Evolutionary conservation across 169 alveolate species (phyloP).

Genomic region (Cryptosporidium xiaoi): DNA sequence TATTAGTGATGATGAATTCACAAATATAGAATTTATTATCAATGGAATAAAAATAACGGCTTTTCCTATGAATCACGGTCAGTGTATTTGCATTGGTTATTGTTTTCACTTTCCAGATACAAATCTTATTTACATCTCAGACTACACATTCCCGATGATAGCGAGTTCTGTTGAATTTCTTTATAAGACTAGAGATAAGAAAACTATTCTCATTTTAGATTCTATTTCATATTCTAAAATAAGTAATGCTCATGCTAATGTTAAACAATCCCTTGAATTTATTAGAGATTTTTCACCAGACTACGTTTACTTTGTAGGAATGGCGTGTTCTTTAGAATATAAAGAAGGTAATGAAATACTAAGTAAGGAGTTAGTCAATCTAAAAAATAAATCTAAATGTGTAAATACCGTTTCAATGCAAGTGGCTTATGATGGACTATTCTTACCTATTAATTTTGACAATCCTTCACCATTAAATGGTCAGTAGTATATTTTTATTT

Average conservation of each 20-base stretch:
- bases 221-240: slow-evolving; percentile 36
- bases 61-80: slow-evolving; percentile 71
- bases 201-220: slow-evolving; percentile 47
- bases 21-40: slow-evolving; percentile 15
- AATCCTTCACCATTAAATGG: not conserved
- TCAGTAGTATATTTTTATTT: not conserved
- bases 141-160: slow-evolving; percentile 63
- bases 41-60: slow-evolving; percentile 41
- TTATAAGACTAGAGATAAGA: not conserved
- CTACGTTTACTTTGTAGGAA: slow-evolving; percentile 58
- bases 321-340: slow-evolving; percentile 61
- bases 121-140: slow-evolving; percentile 43
- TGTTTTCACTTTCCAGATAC: slow-evolving; percentile 44
- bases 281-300: slow-evolving; percentile 41
- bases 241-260: slow-evolving; percentile 68
- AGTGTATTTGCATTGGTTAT: slow-evolving; percentile 61
- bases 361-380: slow-evolving; percentile 29
- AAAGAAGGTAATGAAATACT: slow-evolving; percentile 21
- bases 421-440: slow-evolving; percentile 67
- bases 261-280: slow-evolving; percentile 27
- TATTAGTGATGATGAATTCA: not conserved
- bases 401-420: slow-evolving; percentile 20
- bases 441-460: slow-evolving; percentile 58
- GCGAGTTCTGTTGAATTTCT: slow-evolving; percentile 29
- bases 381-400: slow-evolving; percentile 46